Conservation (phyloP, 331 rosid species). For the Ulmus americana region DNA sequence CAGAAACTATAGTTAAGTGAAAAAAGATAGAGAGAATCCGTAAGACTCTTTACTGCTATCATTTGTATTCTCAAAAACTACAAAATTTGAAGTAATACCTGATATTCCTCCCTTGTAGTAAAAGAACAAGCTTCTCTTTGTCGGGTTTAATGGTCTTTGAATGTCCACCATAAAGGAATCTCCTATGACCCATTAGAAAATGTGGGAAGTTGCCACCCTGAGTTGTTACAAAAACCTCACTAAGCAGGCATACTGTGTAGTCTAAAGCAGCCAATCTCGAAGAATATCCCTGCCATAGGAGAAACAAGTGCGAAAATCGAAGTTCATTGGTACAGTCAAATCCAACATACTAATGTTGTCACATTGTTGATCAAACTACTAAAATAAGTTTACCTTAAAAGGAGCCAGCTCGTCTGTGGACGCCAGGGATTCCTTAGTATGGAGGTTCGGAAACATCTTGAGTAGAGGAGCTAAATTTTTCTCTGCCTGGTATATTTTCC, state of each 20-base stretch:
- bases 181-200: conserved; percentile 93
- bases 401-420: conserved; percentile 75
- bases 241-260: conserved; percentile 71
- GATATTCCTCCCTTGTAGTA: conserved; percentile 47
- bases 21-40: too few species aligned
- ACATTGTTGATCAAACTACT: background rate
- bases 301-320: conserved; percentile 14
- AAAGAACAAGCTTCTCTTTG: conserved; percentile 76
- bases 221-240: conserved; percentile 94
- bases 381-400: conserved; percentile 50
- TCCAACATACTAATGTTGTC: background rate
- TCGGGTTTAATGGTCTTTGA: conserved; percentile 86
- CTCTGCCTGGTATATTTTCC: conserved; percentile 68
- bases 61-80: background rate
- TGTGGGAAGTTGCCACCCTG: conserved; percentile 99
- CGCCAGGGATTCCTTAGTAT: conserved; percentile 85
- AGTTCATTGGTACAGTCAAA: background rate
- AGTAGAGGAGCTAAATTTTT: conserved; percentile 67
- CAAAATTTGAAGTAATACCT: conserved; percentile 34
- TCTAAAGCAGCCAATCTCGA: conserved; percentile 94
- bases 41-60: too few species aligned
- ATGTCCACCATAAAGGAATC: conserved; percentile 74
- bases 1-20: background rate
- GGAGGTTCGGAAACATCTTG: conserved; percentile 76
- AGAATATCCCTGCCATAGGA: conserved; percentile 63